Evolutionary conservation across 1,284 basidiomycete species (phyloP), one percentile per base, ranked within the genome.

Genomic region (Boletellus deceptivus): DNA sequence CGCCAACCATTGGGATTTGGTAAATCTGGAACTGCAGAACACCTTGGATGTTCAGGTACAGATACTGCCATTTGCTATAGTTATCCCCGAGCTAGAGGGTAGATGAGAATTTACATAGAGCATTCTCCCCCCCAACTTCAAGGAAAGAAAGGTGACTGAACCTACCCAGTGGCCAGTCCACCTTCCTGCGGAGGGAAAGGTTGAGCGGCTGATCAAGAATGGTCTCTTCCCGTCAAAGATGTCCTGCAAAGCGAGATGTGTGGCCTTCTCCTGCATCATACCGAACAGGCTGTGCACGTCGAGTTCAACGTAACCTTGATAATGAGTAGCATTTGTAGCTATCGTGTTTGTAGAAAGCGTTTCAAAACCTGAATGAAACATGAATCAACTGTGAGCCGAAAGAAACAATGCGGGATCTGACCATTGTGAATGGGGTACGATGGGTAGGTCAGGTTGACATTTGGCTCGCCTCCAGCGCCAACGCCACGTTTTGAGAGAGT

Each of bases 391-490:
- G 2, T 3, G 44, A 40, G 13, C 14, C 13, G 17, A 50, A 43
- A 8, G n/a, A 7, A 27, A 31, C 11, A 17, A 35, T 27, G 25
- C 16, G 31, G 49, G 20, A 40, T 27, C 49, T 57, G 48, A 79
- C 84, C 84, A 53, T 88, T 87, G 68, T 88, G 84, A 51, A 90
- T 85, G 1, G 82, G 73, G 55, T 89, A 89, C 6, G 84, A 83
- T 8, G 84, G 84, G 2, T 59, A 57, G 59, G 77, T 83, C 24
- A 86, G 61, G 58, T 84, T 70, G 9, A 78, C 69, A 6, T 67
- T 73, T 3, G 66, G 56, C 54, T 82, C 69, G 36, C 66, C 68
- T 14, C 72, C 80, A 6, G 76, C 77, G 6, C 78, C 66, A 41
- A 60, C 13, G 5, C 55, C 62, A 22, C 67, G 61, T 39, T 49